Evolutionary conservation across 2,329 filamentous ascomycete species (phyloP), one percentile per base, ranked within the genome.

Genomic region (Alternaria rosae): DNA sequence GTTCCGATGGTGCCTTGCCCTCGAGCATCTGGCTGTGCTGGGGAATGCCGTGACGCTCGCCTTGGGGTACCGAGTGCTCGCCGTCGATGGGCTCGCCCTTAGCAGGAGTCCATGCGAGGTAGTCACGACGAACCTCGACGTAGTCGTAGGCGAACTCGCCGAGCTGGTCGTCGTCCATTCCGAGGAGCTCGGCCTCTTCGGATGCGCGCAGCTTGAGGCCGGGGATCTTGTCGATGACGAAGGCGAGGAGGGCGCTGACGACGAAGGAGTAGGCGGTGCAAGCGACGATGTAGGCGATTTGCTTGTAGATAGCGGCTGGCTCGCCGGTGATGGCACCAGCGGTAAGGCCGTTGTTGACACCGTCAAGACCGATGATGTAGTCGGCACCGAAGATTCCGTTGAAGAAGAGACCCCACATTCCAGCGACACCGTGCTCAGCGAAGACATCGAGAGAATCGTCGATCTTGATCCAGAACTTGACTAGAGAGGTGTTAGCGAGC

Each of bases 401-500:
- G 80, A 92, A 84, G 62, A 93, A 80, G 72, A 96, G 91, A 53
- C 93, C 93, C 60, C 91, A 85, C 68, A 95, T 92, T 68, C 93
- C 93, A 51, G 93, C 92, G 66, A 96, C 83, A 74, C 88, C 92
- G 86, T 97, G 93, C 81, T 95, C 92, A 69, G 93, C 93, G 81
- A 97, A 95, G 73, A 97, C 89, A 83, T 97, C 93, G 80, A 97
- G 91, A 6, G 91, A 90, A 76, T 97, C 93, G 72, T 97, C 93
- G 58, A 96, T 89, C 65, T 89, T 89, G 74, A 96, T 85, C 87
- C 87, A 89, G 82, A 88, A 90, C 81, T 90, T 90, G 79, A 90
- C 84, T 86, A 65, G n/a, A 54, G 20, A 54, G 8, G 25, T 32
- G 61, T 76, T 71, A 79, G 73, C 43, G 23, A 48, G 20, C 44